phyloP scores from a whole-genome alignment of 202 grass and related monocot species.

The Panicum virgatum region DNA sequence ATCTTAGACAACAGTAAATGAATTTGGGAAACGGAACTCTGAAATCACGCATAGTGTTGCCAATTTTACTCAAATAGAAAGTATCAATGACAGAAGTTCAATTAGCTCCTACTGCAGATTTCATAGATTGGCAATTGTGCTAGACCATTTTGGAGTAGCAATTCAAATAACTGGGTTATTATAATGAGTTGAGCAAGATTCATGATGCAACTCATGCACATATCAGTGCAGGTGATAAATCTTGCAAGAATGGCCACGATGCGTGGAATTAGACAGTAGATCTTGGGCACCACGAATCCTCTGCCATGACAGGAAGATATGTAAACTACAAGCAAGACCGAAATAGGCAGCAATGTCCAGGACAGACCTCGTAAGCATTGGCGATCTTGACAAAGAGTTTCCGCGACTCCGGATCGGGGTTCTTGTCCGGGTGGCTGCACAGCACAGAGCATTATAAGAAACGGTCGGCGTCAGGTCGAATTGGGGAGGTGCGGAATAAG shows the following conservation, averaged over 20 bases:
- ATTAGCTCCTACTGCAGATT: background rate
- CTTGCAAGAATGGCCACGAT: background rate
- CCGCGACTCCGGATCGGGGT: slow-evolving; percentile 81
- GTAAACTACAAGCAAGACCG: background rate
- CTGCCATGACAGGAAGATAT: background rate
- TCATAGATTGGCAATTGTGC: background rate
- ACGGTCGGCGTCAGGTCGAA: slow-evolving; percentile 5
- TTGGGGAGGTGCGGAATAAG: background rate
- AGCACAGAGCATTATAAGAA: slow-evolving; percentile 11
- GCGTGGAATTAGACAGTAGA: background rate
- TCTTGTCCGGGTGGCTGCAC: slow-evolving; percentile 93
- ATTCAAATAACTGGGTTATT: background rate
- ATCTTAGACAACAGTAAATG: background rate
- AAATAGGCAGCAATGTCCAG: slow-evolving; percentile 5
- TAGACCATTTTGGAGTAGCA: background rate
- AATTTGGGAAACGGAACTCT: background rate
- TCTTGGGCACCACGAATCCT: background rate
- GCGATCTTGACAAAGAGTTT: slow-evolving; percentile 93
- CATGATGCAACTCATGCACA: background rate
- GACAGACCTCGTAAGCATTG: slow-evolving; percentile 85
- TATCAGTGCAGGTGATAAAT: background rate
- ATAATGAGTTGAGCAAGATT: background rate
- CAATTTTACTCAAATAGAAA: slow-evolving; percentile 2
- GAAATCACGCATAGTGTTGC: background rate
- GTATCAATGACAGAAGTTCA: background rate